Evolutionary conservation across 129 eudicot species (phyloP), one percentile per base, ranked within the genome.

Genomic region (Lactuca sativa): DNA sequence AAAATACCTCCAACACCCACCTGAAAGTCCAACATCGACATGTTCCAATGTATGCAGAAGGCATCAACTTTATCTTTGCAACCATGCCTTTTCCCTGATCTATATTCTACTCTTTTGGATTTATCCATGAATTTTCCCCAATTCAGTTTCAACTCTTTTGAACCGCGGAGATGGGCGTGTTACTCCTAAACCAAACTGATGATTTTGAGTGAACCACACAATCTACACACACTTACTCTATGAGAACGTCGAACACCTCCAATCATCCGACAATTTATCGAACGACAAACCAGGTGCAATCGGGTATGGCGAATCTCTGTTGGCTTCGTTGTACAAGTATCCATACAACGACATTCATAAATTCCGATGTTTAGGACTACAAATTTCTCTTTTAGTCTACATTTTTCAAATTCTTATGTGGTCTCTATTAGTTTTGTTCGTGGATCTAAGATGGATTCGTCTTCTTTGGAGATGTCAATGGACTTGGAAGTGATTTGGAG

Each of bases 151-250:
- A n/a, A n/a, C n/a, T n/a, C n/a, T n/a, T n/a, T n/a, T n/a, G n/a
- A n/a, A n/a, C n/a, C n/a, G n/a, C 97, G 41, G 96, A 82, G 58
- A 97, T 95, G 4, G 90, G 85, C 37, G 96, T 69, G 62, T 95
- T 95, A 68, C 88, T 95, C 33, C 99, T 96, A 95, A 73, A 8
- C 99, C 99, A 77, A 62, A 95, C 82, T 84, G 93, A 70, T 95
- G 99, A 60, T 95, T 95, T 86, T 95, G 86, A 53, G 93, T 97
- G 74, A 95, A 95, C 1, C 99, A 96, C 30, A 97, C 96, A 76
- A 95, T 87, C 88, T 95, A 97, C 69, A 25, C 88, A 60, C 99
- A 85, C 86, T 95, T 95, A 65, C 92, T 90, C 83, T n/a, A n/a
- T 82, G 77, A 64, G 90, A 95, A 95, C 9, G 99, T 95, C 30